These are phyloP conservation scores for Scheffersomyces cryptocercus DNA, from an alignment of 1,139 yeast genomes.

Conservation along the genomic window DNA sequence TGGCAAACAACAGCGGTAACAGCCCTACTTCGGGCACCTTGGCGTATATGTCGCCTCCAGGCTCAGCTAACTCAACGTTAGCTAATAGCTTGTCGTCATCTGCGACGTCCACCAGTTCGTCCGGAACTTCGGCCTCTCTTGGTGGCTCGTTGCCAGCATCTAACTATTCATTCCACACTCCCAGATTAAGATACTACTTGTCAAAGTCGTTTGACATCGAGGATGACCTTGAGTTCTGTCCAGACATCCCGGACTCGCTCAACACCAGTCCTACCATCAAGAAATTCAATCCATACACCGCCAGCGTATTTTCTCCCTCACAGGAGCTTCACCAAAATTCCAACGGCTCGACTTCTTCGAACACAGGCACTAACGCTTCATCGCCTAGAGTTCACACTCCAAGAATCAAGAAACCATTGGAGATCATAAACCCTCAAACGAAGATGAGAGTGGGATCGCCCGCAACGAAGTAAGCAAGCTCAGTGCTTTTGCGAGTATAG, in stretches of 20 bases:
- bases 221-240: slow-evolving; percentile 68
- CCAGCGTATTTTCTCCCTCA: slow-evolving; percentile 53
- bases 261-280: slow-evolving; percentile 17
- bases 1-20: slow-evolving; percentile 22
- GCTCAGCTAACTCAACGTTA: slow-evolving; percentile 9
- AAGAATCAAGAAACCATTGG: slow-evolving; percentile 62
- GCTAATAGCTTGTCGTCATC: slow-evolving; percentile 13
- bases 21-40: slow-evolving; percentile 3
- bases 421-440: slow-evolving; percentile 78
- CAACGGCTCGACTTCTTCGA: slow-evolving; percentile 3
- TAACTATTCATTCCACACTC: slow-evolving; percentile 41
- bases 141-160: slow-evolving; percentile 14
- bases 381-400: slow-evolving; percentile 54
- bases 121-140: slow-evolving; percentile 10
- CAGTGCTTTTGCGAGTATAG: not conserved
- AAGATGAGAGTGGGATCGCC: slow-evolving; percentile 68
- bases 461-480: slow-evolving; percentile 16
- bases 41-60: slow-evolving; percentile 21
- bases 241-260: slow-evolving; percentile 44
- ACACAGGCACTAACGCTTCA: slow-evolving; percentile 8
- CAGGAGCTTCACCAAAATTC: slow-evolving; percentile 7
- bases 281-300: slow-evolving; percentile 63
- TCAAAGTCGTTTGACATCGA: slow-evolving; percentile 65
- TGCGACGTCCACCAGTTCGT: slow-evolving; percentile 9
- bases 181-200: slow-evolving; percentile 46